A percentile compares a stretch with the other conserved stretches of the same genome.
These are phyloP conservation scores for Solanum peruvianum DNA, from an alignment of 257 asterid species.

Conservation along the genomic window DNA sequence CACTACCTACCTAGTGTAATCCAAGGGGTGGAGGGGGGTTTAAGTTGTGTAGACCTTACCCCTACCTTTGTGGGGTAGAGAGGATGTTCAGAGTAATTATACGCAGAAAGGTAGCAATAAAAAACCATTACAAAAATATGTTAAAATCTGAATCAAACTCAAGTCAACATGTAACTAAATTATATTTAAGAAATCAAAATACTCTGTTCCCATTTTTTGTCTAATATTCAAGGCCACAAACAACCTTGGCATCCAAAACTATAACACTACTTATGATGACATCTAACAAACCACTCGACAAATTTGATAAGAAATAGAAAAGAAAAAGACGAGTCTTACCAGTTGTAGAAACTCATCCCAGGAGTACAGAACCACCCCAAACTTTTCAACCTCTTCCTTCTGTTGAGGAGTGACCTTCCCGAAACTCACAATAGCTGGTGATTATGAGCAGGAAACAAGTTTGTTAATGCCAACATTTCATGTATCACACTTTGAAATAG, in stretches of 20 bases:
- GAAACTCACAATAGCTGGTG: conserved; percentile 78
- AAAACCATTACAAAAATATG: neutral
- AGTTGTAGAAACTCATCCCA: conserved; percentile 11
- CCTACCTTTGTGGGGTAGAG: too few species aligned
- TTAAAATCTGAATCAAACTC: neutral
- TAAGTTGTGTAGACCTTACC: too few species aligned
- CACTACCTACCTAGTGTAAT: too few species aligned
- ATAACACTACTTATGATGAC: neutral
- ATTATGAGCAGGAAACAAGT: neutral
- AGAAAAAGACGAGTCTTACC: neutral
- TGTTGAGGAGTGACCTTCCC: conserved; percentile 63
- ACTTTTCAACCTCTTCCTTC: conserved; percentile 57
- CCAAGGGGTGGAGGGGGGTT: too few species aligned
- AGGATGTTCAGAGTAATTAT: neutral
- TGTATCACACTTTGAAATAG: neutral
- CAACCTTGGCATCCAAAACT: neutral
- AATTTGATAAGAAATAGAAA: neutral
- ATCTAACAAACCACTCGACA: neutral
- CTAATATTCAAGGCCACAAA: neutral
- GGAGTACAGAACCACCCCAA: conserved; percentile 5
- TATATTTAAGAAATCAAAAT: neutral
- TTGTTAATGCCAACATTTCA: neutral
- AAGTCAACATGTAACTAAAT: neutral
- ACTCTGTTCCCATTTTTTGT: neutral
- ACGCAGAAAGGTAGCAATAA: neutral